Evolutionary conservation across 2,329 filamentous ascomycete species (phyloP), one percentile per base, ranked within the genome.

Genomic region (Basipetospora chlamydospora): DNA sequence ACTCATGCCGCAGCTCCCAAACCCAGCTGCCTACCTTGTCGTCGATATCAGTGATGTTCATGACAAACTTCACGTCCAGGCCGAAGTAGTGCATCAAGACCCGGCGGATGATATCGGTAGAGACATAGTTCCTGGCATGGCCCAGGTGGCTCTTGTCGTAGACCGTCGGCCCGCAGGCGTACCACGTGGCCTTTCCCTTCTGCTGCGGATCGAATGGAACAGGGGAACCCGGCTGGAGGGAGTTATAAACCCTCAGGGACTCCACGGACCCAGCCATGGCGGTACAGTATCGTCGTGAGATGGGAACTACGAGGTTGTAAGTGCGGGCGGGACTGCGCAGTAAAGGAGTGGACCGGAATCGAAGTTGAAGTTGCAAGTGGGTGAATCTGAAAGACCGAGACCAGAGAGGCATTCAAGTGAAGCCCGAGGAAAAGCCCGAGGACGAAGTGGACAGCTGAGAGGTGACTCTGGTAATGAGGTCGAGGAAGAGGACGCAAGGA

Each of bases 31-130:
- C n/a, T 49, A 75, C 72, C 67, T 80, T 80, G 57, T 82, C 77
- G 47, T 86, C 80, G 26, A 88, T 70, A 48, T 88, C 86, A 20
- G 86, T 93, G 43, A 90, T 85, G 59, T 93, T 93, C 79, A 92
- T 90, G 45, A 93, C 82, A 59, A 92, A 93, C 41, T 77, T 74
- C 45, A 94, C 73, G 28, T 85, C 64, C 55, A 81, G 90, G 42
- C 75, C 73, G 54, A 93, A 92, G 58, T 90, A 88, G 55, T 88
- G 76, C 49, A 71, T 66, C 56, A 93, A 60, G 47, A 93, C 83
- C 48, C 86, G 76, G 42, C 86, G 73, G 46, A 93, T 77, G 44
- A 93, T 86, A 56, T 94, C 86, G 31, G 83, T 88, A 34, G 79
- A 83, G 43, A 93, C 82, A 70, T 93, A 93, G 61, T 93, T 93